Percentiles rank a stretch among this genome's conserved stretches.
These are phyloP conservation scores for Cyathus striatus DNA, from an alignment of 768 basidiomycete species.

Conservation along the genomic window DNA sequence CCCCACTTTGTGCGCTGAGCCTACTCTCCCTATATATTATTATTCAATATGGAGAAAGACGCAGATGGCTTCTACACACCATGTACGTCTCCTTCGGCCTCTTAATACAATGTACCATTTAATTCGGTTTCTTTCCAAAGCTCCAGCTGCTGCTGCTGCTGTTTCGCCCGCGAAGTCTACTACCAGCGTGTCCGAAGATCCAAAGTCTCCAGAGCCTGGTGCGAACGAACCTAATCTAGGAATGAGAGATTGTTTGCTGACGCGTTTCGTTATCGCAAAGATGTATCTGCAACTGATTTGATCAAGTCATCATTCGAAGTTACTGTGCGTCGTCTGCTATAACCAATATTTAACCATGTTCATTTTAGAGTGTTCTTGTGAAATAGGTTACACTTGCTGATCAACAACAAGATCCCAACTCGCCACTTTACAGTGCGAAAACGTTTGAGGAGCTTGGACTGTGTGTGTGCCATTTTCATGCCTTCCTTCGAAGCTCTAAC, in stretches of 20 bases:
- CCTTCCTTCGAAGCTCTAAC: not conserved
- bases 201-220: too few relatives aligned
- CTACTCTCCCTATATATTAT: too few relatives aligned
- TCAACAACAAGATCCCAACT: constrained; percentile 92
- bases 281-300: constrained; percentile 42
- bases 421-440: constrained; percentile 91
- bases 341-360: constrained; percentile 1
- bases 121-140: constrained; percentile 1
- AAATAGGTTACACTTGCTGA: constrained; percentile 94
- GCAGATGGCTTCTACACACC: constrained; percentile 77
- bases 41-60: constrained; percentile 78
- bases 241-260: constrained; percentile 20
- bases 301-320: constrained; percentile 83
- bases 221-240: too few relatives aligned
- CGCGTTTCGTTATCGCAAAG: constrained; percentile 5
- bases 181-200: too few relatives aligned
- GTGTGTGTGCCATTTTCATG: constrained; percentile 40
- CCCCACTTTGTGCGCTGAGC: too few relatives aligned
- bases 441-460: constrained; percentile 94
- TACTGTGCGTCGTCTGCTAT: constrained; percentile 43
- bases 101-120: constrained; percentile 5
- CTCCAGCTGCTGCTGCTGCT: constrained; percentile 9
- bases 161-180: constrained; percentile 18
- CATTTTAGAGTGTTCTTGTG: constrained; percentile 6
- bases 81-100: constrained; percentile 25